Evolutionary conservation across 1,139 yeast species (phyloP).

Genomic region (Saccharomyces hybrid): DNA sequence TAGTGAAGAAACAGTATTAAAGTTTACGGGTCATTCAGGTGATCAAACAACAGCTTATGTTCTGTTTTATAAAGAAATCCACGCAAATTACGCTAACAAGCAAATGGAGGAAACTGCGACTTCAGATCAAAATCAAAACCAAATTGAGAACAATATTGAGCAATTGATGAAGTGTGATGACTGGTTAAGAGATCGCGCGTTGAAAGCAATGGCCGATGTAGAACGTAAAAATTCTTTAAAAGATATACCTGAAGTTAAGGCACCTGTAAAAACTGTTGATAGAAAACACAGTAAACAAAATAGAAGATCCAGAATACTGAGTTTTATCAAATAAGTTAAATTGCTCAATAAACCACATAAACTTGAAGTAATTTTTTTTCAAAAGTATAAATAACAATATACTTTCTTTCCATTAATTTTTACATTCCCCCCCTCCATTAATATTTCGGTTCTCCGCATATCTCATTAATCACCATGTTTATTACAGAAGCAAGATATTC

Average conservation of each 20-base stretch:
- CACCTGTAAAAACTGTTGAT: not conserved
- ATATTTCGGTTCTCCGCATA: not conserved
- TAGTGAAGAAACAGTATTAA: slow-evolving; percentile 72
- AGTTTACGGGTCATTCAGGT: slow-evolving; percentile 83
- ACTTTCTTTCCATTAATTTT: not conserved
- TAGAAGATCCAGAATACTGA: slow-evolving; percentile 14
- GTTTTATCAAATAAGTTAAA: slow-evolving; percentile 11
- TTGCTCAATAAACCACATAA: not conserved
- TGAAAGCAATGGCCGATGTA: not conserved
- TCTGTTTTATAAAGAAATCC: slow-evolving; percentile 56
- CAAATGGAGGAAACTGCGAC: not conserved
- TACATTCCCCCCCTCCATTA: not conserved
- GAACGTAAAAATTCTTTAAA: not conserved
- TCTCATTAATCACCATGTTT: not conserved
- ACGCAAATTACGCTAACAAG: not conserved
- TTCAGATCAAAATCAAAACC: slow-evolving; percentile 1
- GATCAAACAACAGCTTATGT: slow-evolving; percentile 91
- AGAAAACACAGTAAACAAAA: slow-evolving; percentile 3
- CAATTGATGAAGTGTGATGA: slow-evolving; percentile 23
- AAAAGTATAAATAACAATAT: not conserved
- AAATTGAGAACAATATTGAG: slow-evolving; percentile 21
- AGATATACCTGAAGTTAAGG: not conserved
- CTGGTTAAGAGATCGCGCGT: slow-evolving; percentile 9
- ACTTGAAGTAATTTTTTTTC: not conserved
- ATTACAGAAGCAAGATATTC: too few relatives aligned